A percentile compares a stretch with the other conserved stretches of the same genome.
These are phyloP conservation scores for Acanthamoeba lugdunensis DNA, from an alignment of 208 protist species.

Conservation along the genomic window DNA sequence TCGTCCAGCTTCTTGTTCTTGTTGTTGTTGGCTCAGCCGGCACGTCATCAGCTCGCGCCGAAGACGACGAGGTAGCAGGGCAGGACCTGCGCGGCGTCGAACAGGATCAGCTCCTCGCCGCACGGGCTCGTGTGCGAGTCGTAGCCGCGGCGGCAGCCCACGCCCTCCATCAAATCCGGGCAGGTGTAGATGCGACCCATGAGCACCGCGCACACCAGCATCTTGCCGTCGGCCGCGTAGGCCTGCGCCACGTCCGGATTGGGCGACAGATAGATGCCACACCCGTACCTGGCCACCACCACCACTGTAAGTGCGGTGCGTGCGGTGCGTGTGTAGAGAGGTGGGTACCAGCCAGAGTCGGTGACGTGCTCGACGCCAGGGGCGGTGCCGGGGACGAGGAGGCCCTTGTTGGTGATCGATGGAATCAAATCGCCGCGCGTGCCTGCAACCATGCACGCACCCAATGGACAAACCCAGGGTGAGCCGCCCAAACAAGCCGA, in stretches of 20 bases:
- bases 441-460: not conserved
- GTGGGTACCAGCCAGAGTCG: constrained; percentile 29
- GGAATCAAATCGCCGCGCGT: constrained; percentile 41
- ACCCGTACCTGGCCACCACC: not conserved
- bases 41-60: too few relatives aligned
- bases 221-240: constrained; percentile 62
- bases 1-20: too few relatives aligned
- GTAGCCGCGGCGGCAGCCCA: not conserved
- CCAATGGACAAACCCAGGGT: not conserved
- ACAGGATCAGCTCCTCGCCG: constrained; percentile 52
- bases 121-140: constrained; percentile 68
- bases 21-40: too few relatives aligned
- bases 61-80: constrained; percentile 63
- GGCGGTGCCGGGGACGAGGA: constrained; percentile 55
- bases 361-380: constrained; percentile 69
- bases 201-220: constrained; percentile 71
- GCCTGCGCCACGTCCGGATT: constrained; percentile 30
- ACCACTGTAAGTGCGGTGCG: not conserved
- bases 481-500: too few relatives aligned
- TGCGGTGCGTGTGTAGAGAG: too few relatives aligned
- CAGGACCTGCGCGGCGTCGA: constrained; percentile 61
- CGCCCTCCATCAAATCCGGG: constrained; percentile 1
- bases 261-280: constrained; percentile 68
- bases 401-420: constrained; percentile 31
- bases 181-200: constrained; percentile 52